Percentiles rank a stretch among this genome's conserved stretches.
Evolutionary conservation across 768 basidiomycete genomes (phyloP).

Genomic region (Pulveroboletus sp.): DNA sequence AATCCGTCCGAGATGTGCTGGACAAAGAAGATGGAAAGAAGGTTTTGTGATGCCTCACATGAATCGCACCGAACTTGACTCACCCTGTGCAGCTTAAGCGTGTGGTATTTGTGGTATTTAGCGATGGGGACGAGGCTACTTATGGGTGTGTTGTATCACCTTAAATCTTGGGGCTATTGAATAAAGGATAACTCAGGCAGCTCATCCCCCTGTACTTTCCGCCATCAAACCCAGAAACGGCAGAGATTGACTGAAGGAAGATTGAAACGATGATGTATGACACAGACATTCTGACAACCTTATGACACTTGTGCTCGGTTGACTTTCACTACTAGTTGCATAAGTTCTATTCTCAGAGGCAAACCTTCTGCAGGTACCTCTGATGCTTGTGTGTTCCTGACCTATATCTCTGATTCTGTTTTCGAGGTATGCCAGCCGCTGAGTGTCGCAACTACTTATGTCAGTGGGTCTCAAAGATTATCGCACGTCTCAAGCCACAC

Average conservation of each 20-base stretch:
- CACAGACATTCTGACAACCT: background rate
- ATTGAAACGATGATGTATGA: background rate
- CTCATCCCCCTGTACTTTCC: conserved; percentile 71
- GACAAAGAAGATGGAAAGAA: conserved; percentile 49
- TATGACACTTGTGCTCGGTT: background rate
- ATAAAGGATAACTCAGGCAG: conserved; percentile 23
- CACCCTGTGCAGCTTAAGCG: conserved; percentile 51
- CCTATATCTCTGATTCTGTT: background rate
- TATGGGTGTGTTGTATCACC: conserved; percentile 53
- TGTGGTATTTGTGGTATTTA: conserved; percentile 73
- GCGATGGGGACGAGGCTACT: conserved; percentile 55
- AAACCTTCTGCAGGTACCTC: background rate
- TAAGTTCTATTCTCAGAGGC: background rate
- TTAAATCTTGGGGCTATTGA: background rate
- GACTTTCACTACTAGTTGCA: background rate
- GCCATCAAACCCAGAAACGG: conserved; percentile 4
- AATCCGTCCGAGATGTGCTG: conserved; percentile 52
- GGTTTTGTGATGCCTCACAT: conserved; percentile 23
- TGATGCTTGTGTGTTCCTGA: background rate
- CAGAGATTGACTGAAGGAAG: background rate
- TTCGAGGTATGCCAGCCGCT: background rate
- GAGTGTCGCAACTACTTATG: background rate
- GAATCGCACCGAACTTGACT: background rate
- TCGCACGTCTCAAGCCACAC: no score
- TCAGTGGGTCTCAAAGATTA: no score